Evolutionary conservation across 192 early-diverging fungal genomes (phyloP), one percentile per base, ranked within the genome.

Genomic region (Diversispora eburnea): DNA sequence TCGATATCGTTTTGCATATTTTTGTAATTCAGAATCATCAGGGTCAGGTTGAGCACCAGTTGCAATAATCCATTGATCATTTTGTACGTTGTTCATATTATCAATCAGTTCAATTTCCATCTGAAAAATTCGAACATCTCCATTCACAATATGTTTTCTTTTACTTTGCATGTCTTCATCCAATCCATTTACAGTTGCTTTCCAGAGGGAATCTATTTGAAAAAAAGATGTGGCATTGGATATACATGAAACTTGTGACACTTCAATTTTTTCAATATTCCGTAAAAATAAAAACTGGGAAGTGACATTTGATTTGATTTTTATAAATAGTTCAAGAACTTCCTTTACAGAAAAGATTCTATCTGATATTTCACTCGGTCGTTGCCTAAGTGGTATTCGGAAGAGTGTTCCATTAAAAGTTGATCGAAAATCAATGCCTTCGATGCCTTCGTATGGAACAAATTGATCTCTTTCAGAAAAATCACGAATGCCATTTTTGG

Each of bases 371-470:
- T 33, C 48, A n/a, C 39, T 51, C 20, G 12, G 15, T 5, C 0
- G 19, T 41, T 12, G 17, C 15, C 76, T 56, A n/a, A 76, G 61
- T 8, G 75, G 75, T 9, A 76, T 12, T 25, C 75, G 57, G 25
- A 77, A 77, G 2, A 77, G 33, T 13, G 76, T 77, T 7, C 76
- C 76, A 39, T 77, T 25, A 48, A 76, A 76, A 33, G 12, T 47
- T 63, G 48, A 43, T 8, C 72, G 60, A 64, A 48, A 73, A 13
- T 42, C 61, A 64, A 54, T 73, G 43, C 25, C 45, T 17, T 33
- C 45, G 2, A 57, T 15, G 15, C 58, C 59, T 22, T 45, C 48
- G 57, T 71, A 69, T 0, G 76, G 70, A n/a, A 13, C 3, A 17
- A 72, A 41, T 51, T 77, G 76, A 55, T 71, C 76, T 20, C 8